Evolutionary conservation across 352 stramenopile species (phyloP).

Genomic region (Phytophthora macrochlamydospora): DNA sequence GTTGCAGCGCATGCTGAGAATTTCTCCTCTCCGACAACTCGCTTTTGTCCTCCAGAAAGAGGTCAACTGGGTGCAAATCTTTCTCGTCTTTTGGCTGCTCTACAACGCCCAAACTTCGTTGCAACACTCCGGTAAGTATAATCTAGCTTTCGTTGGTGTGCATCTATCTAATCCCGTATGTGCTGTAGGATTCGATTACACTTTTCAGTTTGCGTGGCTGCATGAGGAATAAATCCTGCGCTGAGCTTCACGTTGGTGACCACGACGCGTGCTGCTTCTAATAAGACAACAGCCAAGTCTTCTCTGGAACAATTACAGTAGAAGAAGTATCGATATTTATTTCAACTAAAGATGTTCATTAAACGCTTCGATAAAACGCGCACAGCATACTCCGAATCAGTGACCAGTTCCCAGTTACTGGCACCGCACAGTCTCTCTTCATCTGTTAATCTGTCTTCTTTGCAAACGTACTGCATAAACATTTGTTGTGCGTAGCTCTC

Average conservation of each 20-base stretch:
- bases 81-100: slow-evolving; percentile 44
- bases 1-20: slow-evolving; percentile 26
- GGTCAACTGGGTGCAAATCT: slow-evolving; percentile 27
- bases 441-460: no score
- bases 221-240: neutral
- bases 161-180: neutral
- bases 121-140: slow-evolving; percentile 28
- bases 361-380: no score
- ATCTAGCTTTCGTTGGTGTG: neutral
- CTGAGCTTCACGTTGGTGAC: neutral
- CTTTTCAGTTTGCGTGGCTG: slow-evolving; percentile 41
- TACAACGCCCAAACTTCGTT: slow-evolving; percentile 32
- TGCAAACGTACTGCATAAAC: no score
- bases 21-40: slow-evolving; percentile 35
- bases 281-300: no score
- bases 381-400: no score
- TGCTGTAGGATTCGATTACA: slow-evolving; percentile 35
- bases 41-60: slow-evolving; percentile 49
- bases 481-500: no score
- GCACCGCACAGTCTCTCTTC: no score
- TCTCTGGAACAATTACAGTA: no score
- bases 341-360: no score
- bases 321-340: no score
- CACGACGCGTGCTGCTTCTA: neutral
- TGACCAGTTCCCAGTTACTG: no score